Conservation (phyloP, 164 flowering plant species). For the Stephania yunnanensis region DNA sequence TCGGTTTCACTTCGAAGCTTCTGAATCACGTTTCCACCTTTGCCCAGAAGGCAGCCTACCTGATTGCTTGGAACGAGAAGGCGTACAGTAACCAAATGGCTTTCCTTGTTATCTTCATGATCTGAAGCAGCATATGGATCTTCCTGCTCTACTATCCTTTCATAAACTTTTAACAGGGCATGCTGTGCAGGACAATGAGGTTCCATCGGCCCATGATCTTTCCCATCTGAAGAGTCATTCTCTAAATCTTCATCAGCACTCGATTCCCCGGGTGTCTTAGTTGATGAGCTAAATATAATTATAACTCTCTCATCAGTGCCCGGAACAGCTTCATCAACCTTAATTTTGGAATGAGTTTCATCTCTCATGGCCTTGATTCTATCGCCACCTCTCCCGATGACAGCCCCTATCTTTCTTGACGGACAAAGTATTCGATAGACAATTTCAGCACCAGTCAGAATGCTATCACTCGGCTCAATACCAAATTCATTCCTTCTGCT, state of each 20-base stretch:
- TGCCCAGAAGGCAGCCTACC: slow-evolving; percentile 78
- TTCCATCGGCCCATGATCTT: slow-evolving; percentile 32
- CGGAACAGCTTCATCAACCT: slow-evolving; percentile 57
- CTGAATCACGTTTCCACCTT: slow-evolving; percentile 62
- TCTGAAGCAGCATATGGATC: slow-evolving; percentile 30
- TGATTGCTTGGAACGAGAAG: slow-evolving; percentile 62
- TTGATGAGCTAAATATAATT: slow-evolving; percentile 45
- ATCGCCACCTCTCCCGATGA: slow-evolving; percentile 70
- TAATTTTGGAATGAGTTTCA: slow-evolving; percentile 64
- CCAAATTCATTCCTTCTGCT: slow-evolving; percentile 25
- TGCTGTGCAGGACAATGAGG: slow-evolving; percentile 64
- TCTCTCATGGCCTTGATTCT: slow-evolving; percentile 58
- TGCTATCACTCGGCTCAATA: slow-evolving; percentile 27
- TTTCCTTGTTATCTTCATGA: slow-evolving; percentile 36
- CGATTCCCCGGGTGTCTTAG: slow-evolving; percentile 16
- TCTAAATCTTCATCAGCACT: slow-evolving; percentile 23
- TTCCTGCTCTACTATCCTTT: slow-evolving; percentile 55
- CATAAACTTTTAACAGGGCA: slow-evolving; percentile 68
- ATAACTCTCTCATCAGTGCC: slow-evolving; percentile 74
- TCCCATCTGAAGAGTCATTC: slow-evolving; percentile 20
- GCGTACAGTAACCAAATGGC: slow-evolving; percentile 37
- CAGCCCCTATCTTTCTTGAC: slow-evolving; percentile 53
- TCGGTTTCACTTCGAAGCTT: slow-evolving; percentile 60
- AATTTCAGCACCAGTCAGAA: slow-evolving; percentile 36
- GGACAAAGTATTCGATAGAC: slow-evolving; percentile 66